Evolutionary conservation across 257 asterid genomes (phyloP), one percentile per base, ranked within the genome.

Genomic region (Echium plantagineum): DNA sequence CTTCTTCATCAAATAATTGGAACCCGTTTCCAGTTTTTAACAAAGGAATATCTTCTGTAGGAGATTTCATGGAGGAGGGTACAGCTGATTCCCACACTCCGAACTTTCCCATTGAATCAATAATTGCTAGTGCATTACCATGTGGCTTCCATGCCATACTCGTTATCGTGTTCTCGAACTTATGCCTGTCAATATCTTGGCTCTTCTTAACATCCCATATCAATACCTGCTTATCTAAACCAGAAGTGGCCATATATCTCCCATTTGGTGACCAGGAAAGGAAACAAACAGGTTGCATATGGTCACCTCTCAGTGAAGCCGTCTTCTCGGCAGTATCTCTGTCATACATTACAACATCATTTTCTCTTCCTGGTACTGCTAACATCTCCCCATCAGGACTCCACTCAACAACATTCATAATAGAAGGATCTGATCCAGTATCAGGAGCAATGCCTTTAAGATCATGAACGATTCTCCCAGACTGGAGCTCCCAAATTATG

Each of bases 261-360:
- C 99, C 99, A 68, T 93, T 93, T 30, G 97, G 99, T 13, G 99
- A 93, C 97, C 99, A 93, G 56, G 89, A 86, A 62, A 93, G 74
- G 80, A 74, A 93, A 77, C 99, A 93, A 66, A 93, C 66, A 59
- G 94, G 86, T 68, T 83, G 71, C 17, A 49, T 71, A 67, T 93
- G 99, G 80, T 93, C 99, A 68, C 96, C 99, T 76, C 86, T 81
- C 52, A 93, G 87, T 60, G 94, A 78, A 72, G 78, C 78, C 60
- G 81, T 74, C 71, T 75, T 89, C 79, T 93, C 97, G 32, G 95
- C 87, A 53, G 99, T 93, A 86, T 93, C 97, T 73, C 99, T 86
- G 76, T 89, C 99, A 57, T 89, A 89, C 87, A 89, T 65, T 59
- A 84, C 89, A 63, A 93, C 99, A 66, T 93, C 95, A 77, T 93